A percentile compares a stretch with the other conserved stretches of the same genome.
These are phyloP conservation scores for Coccomyxa sp. DNA, from an alignment of 139 green algal genomes.

Conservation along the genomic window DNA sequence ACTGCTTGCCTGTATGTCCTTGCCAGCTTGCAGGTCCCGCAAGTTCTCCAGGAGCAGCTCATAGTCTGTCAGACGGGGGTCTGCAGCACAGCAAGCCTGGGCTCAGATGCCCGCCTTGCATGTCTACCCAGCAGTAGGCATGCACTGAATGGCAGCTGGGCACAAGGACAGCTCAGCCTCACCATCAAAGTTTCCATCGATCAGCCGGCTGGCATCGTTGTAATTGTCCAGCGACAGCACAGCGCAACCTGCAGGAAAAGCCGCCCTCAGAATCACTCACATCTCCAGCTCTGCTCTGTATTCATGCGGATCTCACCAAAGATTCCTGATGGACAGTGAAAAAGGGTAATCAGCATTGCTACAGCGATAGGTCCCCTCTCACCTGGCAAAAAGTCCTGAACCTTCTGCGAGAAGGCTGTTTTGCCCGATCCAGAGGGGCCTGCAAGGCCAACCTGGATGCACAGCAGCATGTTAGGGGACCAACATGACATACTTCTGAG, in stretches of 20 bases:
- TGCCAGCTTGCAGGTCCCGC: slow-evolving; percentile 63
- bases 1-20: background rate
- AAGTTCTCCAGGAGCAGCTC: slow-evolving; percentile 88
- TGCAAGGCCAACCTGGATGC: slow-evolving; percentile 73
- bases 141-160: too few species aligned
- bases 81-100: slow-evolving; percentile 28
- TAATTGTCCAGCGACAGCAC: slow-evolving; percentile 98
- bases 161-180: background rate
- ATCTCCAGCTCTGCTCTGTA: too few species aligned
- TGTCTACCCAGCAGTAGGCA: too few species aligned
- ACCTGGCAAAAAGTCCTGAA: slow-evolving; percentile 82
- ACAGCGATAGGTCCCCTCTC: background rate
- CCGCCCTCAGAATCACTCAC: too few species aligned
- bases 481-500: background rate
- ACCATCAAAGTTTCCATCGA: slow-evolving; percentile 94
- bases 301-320: too few species aligned
- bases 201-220: slow-evolving; percentile 87
- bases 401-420: slow-evolving; percentile 90
- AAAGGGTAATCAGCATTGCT: background rate
- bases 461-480: background rate
- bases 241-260: slow-evolving; percentile 57
- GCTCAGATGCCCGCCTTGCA: background rate
- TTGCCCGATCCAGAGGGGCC: slow-evolving; percentile 93
- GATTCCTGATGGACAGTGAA: too few species aligned
- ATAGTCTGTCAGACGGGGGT: slow-evolving; percentile 95